Evolutionary conservation across 2,329 filamentous ascomycete genomes (phyloP).

Genomic region (Stagonosporopsis rhizophila): DNA sequence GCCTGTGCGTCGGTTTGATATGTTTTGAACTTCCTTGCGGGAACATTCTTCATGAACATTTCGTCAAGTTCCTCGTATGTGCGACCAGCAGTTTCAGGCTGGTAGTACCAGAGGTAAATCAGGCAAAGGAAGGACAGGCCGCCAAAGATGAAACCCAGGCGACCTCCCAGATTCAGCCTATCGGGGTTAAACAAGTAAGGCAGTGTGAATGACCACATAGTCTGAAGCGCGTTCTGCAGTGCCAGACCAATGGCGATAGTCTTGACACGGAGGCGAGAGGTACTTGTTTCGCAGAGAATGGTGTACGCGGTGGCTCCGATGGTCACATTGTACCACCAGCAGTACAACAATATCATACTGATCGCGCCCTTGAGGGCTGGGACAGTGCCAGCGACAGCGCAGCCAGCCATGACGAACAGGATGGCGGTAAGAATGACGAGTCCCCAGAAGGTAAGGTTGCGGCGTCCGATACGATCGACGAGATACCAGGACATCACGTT

Average conservation of each 20-base stretch:
- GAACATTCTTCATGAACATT: slow-evolving; percentile 68
- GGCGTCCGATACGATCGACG: slow-evolving; percentile 77
- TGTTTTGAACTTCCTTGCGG: slow-evolving; percentile 28
- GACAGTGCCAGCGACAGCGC: slow-evolving; percentile 49
- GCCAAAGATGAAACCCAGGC: slow-evolving; percentile 86
- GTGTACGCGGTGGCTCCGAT: slow-evolving; percentile 89
- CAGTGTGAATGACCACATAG: slow-evolving; percentile 60
- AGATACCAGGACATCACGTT: slow-evolving; percentile 79
- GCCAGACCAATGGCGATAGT: slow-evolving; percentile 74
- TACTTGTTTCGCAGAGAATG: slow-evolving; percentile 82
- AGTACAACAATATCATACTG: slow-evolving; percentile 31
- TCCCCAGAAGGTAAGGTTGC: slow-evolving; percentile 76
- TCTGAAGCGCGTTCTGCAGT: slow-evolving; percentile 68
- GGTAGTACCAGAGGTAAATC: slow-evolving; percentile 77
- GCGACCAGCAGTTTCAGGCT: slow-evolving; percentile 77
- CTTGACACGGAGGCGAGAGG: slow-evolving; percentile 82
- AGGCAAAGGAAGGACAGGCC: slow-evolving; percentile 78
- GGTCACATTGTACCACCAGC: slow-evolving; percentile 79
- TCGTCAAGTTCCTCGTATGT: slow-evolving; percentile 84
- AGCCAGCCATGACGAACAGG: slow-evolving; percentile 76
- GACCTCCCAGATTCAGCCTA: slow-evolving; percentile 58
- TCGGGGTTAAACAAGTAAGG: slow-evolving; percentile 76
- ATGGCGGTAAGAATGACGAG: slow-evolving; percentile 67
- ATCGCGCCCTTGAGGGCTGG: slow-evolving; percentile 51
- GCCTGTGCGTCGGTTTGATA: slow-evolving; percentile 26